phyloP scores from a whole-genome alignment of 495 filamentous ascomycete species.

The Annulohypoxylon bovei region DNA sequence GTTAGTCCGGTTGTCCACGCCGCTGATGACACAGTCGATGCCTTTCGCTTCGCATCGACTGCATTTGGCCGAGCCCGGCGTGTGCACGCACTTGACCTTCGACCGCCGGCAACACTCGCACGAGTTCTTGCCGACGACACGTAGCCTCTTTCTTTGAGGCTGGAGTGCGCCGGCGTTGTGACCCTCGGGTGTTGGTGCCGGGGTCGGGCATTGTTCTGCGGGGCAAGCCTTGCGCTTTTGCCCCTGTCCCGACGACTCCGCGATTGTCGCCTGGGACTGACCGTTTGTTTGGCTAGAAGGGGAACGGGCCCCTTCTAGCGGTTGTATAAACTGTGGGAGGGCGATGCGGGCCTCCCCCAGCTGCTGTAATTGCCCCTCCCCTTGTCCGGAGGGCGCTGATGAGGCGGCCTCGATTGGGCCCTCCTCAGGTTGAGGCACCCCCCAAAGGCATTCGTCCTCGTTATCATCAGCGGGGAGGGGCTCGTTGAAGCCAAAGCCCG shows the following conservation, averaged over 20 bases:
- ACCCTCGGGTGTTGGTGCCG: neutral
- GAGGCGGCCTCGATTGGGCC: neutral
- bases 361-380: neutral
- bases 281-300: neutral
- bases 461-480: too few relatives aligned
- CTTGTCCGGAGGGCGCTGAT: neutral
- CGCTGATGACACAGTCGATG: neutral
- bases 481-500: too few relatives aligned
- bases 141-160: neutral
- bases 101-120: slow-evolving; percentile 4
- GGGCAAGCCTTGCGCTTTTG: neutral
- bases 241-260: neutral
- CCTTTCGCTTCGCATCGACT: neutral
- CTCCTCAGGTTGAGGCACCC: too few relatives aligned
- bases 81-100: neutral
- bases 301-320: neutral
- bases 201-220: neutral
- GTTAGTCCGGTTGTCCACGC: slow-evolving; percentile 11
- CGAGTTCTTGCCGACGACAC: neutral
- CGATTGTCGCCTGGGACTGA: neutral
- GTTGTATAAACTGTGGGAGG: neutral
- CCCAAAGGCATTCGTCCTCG: too few relatives aligned
- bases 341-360: neutral
- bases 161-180: neutral
- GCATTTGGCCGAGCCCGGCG: neutral